phyloP scores from a whole-genome alignment of 768 basidiomycete genomes.

The Hemileccinum rubropunctum region DNA sequence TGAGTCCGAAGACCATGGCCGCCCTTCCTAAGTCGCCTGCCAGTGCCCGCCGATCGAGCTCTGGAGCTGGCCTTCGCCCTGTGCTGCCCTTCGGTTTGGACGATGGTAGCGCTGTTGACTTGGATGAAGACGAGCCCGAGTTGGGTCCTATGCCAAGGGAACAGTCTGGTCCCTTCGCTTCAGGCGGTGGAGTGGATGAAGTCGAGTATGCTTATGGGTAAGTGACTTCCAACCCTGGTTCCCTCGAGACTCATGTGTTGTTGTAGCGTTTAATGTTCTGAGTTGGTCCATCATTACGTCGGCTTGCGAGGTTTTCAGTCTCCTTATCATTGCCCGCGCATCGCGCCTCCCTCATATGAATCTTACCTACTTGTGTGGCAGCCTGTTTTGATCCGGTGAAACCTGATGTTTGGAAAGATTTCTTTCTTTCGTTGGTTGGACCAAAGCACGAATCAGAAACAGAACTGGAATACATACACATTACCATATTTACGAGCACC shows the following conservation, averaged over 20 bases:
- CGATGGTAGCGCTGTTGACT: conserved; percentile 67
- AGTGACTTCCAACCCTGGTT: conserved; percentile 25
- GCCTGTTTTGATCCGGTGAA: background rate
- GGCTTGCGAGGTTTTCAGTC: background rate
- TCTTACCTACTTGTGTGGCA: background rate
- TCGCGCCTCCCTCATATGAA: background rate
- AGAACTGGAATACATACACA: background rate
- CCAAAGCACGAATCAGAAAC: background rate
- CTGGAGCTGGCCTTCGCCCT: conserved; percentile 81
- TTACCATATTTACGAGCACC: background rate
- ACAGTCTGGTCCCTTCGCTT: conserved; percentile 67
- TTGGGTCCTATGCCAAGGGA: conserved; percentile 77
- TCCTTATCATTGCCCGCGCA: background rate
- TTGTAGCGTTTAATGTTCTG: conserved; percentile 20
- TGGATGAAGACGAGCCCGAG: conserved; percentile 71
- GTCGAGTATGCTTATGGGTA: conserved; percentile 88
- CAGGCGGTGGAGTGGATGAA: conserved; percentile 83
- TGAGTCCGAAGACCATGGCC: conserved; percentile 95
- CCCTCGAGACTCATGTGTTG: conserved; percentile 8
- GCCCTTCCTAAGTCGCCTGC: conserved; percentile 90
- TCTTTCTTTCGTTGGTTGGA: background rate
- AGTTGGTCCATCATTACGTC: background rate
- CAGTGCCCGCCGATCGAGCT: conserved; percentile 76
- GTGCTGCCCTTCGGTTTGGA: conserved; percentile 76
- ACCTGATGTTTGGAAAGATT: too few species aligned